phyloP scores from a whole-genome alignment of 805 yeast species.

The Wickerhamiella kurtzmanii region DNA sequence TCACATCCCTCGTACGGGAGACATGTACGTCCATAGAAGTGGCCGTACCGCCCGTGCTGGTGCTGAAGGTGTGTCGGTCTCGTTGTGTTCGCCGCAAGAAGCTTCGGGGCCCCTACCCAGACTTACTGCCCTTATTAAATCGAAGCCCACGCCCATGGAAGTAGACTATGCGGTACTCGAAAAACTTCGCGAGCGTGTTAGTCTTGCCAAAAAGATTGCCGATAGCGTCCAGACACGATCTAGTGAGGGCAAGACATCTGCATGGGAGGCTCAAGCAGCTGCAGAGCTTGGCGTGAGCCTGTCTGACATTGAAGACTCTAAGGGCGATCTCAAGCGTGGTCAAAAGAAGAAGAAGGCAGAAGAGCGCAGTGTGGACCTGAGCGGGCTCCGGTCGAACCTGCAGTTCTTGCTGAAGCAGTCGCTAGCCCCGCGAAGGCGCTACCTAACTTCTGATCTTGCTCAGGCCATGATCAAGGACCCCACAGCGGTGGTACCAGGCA shows the following conservation, averaged over 20 bases:
- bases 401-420: slow-evolving; percentile 16
- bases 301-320: slow-evolving; percentile 32
- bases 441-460: slow-evolving; percentile 26
- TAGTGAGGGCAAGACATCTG: slow-evolving; percentile 36
- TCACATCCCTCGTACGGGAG: slow-evolving; percentile 89
- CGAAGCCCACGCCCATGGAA: slow-evolving; percentile 52
- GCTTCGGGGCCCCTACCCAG: slow-evolving; percentile 77
- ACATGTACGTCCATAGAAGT: slow-evolving; percentile 85
- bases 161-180: slow-evolving; percentile 61
- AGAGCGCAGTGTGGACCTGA: slow-evolving; percentile 7
- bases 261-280: slow-evolving; percentile 84
- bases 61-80: slow-evolving; percentile 81
- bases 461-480: slow-evolving; percentile 20
- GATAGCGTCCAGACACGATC: slow-evolving; percentile 52
- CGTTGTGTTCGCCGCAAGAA: slow-evolving; percentile 88
- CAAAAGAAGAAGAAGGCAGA: slow-evolving; percentile 28
- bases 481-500: slow-evolving; percentile 14
- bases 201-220: slow-evolving; percentile 58
- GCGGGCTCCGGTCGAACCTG: slow-evolving; percentile 18
- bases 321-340: slow-evolving; percentile 35
- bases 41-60: slow-evolving; percentile 99
- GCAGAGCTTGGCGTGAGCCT: slow-evolving; percentile 81
- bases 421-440: slow-evolving; percentile 20
- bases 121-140: slow-evolving; percentile 41
- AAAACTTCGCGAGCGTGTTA: slow-evolving; percentile 57